Evolutionary conservation across 495 filamentous ascomycete species (phyloP), one percentile per base, ranked within the genome.

Genomic region (Mytilinidion resinicola): DNA sequence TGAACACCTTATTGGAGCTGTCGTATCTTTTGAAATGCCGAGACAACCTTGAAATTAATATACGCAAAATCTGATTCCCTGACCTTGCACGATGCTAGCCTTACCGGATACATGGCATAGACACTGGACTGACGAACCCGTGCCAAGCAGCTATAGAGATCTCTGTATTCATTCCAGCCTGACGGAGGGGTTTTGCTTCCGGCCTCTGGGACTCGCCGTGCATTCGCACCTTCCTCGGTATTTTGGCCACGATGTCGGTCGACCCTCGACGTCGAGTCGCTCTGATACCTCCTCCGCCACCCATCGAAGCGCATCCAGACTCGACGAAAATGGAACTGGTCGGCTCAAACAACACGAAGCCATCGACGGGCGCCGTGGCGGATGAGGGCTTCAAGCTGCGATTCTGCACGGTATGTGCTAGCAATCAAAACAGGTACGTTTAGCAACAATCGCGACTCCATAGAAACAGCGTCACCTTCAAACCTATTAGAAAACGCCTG

Each of bases 331-430:
- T 35, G 69, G 69, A 67, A 1, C 43, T 70, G 33, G 70, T 71
- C 44, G 62, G 65, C 15, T 51, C 68, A 43, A 61, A 70, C 77
- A 84, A 79, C 77, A 77, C 81, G 66, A 77, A 70, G 38, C 38
- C 61, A 34, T n/a, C 51, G 33, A 49, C 9, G 21, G 79, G 73
- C 7, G 46, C 38, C 1, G 56, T 56, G 34, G 51, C 51, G 0
- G 51, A 67, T 14, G 67, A 66, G 43, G 51, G 44, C 21, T 93
- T 83, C 79, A 95, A 89, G 69, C 79, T 99, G 42, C 93, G 87
- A 66, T 96, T 97, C 75, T 99, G 95, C 79, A 99, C 95, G 2
- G 93, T 99, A 38, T 99, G 95, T 73, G 93, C 93, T 4, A 96
- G 90, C 65, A 97, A 99, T 68, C 85, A 96, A 65, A 96, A 97